These are phyloP conservation scores for Kockiozyma suomiensis DNA, from an alignment of 805 yeast genomes.

Conservation along the genomic window DNA sequence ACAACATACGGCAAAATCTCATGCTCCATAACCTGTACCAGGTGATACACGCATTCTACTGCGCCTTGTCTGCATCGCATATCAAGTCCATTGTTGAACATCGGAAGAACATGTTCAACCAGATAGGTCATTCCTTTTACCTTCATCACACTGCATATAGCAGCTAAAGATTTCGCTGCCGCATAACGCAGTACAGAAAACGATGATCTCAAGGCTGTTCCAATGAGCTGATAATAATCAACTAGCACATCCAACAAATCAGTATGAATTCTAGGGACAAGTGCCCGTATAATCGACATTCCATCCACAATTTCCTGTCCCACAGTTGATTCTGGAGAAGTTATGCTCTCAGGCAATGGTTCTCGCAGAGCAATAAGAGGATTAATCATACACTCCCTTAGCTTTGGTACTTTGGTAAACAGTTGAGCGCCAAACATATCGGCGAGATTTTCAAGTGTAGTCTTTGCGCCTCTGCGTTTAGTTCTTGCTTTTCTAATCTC, in stretches of 20 bases:
- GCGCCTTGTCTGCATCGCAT: slow-evolving; percentile 86
- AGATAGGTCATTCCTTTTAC: slow-evolving; percentile 73
- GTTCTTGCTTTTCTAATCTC: slow-evolving; percentile 73
- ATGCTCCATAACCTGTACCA: slow-evolving; percentile 81
- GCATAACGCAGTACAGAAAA: slow-evolving; percentile 85
- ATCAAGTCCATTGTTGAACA: slow-evolving; percentile 74
- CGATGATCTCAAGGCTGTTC: slow-evolving; percentile 61
- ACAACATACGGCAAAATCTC: slow-evolving; percentile 92
- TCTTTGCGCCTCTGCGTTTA: slow-evolving; percentile 81
- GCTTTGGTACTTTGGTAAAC: slow-evolving; percentile 66
- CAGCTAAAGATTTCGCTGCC: slow-evolving; percentile 85
- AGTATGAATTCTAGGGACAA: slow-evolving; percentile 62
- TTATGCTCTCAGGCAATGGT: slow-evolving; percentile 39
- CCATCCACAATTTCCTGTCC: slow-evolving; percentile 88
- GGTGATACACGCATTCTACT: slow-evolving; percentile 84
- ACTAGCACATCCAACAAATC: slow-evolving; percentile 53
- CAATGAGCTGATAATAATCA: slow-evolving; percentile 56
- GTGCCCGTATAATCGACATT: slow-evolving; percentile 74
- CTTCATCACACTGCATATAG: slow-evolving; percentile 70
- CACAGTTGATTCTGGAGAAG: slow-evolving; percentile 47
- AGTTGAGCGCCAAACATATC: slow-evolving; percentile 54
- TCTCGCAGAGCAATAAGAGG: slow-evolving; percentile 53
- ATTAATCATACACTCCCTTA: slow-evolving; percentile 64
- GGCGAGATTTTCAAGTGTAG: slow-evolving; percentile 65
- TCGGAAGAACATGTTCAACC: slow-evolving; percentile 76